phyloP scores from a whole-genome alignment of 306 rosid species.

The Prunus davidiana region DNA sequence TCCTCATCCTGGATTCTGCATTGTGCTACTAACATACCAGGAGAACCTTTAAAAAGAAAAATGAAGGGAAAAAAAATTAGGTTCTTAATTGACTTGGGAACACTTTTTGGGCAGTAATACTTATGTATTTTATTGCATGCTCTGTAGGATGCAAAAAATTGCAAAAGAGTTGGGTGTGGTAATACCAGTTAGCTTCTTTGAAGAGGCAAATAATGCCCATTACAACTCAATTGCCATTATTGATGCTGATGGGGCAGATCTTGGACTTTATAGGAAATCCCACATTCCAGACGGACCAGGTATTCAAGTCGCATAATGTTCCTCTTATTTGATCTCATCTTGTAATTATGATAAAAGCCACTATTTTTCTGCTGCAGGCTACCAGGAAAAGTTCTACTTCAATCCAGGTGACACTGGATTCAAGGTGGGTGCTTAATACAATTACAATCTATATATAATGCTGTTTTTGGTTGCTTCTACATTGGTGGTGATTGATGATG shows the following conservation, averaged over 20 bases:
- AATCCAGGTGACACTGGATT: constrained; percentile 98
- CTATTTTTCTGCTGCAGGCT: constrained; percentile 50
- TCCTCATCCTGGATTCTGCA: constrained; percentile 11
- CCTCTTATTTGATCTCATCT: neutral
- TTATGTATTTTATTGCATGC: constrained; percentile 24
- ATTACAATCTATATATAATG: constrained; percentile 2
- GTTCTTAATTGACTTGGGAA: neutral
- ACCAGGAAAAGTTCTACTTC: constrained; percentile 96
- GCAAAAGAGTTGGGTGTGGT: constrained; percentile 84
- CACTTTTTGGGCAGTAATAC: constrained; percentile 15
- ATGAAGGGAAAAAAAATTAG: neutral
- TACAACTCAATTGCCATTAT: constrained; percentile 84
- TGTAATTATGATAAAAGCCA: neutral
- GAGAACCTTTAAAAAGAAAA: neutral
- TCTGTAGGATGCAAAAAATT: constrained; percentile 76
- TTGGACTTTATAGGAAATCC: constrained; percentile 92
- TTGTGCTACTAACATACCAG: constrained; percentile 1
- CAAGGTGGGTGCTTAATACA: constrained; percentile 53
- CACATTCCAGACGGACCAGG: constrained; percentile 99
- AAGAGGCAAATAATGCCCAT: constrained; percentile 96
- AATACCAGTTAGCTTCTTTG: constrained; percentile 92
- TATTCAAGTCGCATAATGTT: constrained; percentile 24
- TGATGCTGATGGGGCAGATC: constrained; percentile 95
- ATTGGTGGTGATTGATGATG: constrained; percentile 16
- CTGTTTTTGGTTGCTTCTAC: constrained; percentile 6